Evolutionary conservation across 352 stramenopile genomes (phyloP).

Genomic region (Lagenidium sp.): DNA sequence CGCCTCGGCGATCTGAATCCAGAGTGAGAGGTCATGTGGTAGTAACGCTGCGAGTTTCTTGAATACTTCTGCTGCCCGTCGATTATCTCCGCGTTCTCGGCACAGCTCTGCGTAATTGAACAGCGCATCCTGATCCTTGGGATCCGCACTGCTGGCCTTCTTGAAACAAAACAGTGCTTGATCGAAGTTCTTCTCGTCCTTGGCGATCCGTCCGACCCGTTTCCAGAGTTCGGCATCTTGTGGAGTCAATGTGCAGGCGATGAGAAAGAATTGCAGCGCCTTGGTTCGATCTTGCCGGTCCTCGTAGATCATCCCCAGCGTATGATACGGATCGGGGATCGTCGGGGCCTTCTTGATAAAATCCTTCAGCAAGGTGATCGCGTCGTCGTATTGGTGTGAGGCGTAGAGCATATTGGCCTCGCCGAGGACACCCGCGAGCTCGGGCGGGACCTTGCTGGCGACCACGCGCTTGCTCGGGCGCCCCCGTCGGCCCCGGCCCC

Average conservation of each 20-base stretch:
- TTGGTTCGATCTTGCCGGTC: slow-evolving; percentile 73
- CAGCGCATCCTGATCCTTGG: slow-evolving; percentile 71
- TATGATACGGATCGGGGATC: slow-evolving; percentile 83
- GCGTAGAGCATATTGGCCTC: slow-evolving; percentile 83
- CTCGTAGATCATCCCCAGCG: slow-evolving; percentile 84
- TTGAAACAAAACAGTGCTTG: slow-evolving; percentile 83
- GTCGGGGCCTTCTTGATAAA: slow-evolving; percentile 87
- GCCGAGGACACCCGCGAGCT: slow-evolving; percentile 69
- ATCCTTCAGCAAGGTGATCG: slow-evolving; percentile 74
- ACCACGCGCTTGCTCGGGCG: slow-evolving; percentile 43
- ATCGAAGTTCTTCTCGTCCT: slow-evolving; percentile 82
- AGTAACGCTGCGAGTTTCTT: slow-evolving; percentile 67
- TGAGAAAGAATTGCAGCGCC: slow-evolving; percentile 81
- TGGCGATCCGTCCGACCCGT: slow-evolving; percentile 72
- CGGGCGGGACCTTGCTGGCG: slow-evolving; percentile 65
- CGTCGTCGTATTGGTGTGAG: slow-evolving; percentile 80
- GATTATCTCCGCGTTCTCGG: slow-evolving; percentile 70
- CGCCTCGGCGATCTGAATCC: slow-evolving; percentile 83
- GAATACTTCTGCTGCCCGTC: slow-evolving; percentile 67
- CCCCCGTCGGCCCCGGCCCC: slow-evolving; percentile 18
- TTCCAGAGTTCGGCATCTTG: slow-evolving; percentile 84
- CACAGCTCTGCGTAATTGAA: slow-evolving; percentile 79
- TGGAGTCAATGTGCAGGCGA: slow-evolving; percentile 72
- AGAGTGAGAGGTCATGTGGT: slow-evolving; percentile 69
- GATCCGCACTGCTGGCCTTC: slow-evolving; percentile 70